A percentile compares a stretch with the other conserved stretches of the same genome.
These are phyloP conservation scores for Phoenix roebelenii DNA, from an alignment of 176 grass and related monocot species.

Conservation along the genomic window DNA sequence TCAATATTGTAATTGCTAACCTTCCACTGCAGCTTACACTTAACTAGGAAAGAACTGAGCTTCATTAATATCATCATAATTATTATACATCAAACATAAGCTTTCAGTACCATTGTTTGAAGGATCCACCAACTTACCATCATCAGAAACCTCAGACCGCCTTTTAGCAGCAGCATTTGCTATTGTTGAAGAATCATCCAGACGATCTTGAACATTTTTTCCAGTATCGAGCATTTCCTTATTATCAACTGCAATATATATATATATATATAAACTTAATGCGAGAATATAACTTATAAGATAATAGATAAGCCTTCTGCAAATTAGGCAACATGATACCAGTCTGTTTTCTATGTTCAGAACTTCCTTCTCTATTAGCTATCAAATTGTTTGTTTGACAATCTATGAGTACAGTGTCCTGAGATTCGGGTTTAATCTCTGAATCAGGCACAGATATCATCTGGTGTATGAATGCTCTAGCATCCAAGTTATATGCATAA, in stretches of 20 bases:
- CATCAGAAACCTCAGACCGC: slow-evolving; percentile 34
- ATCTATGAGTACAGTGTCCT: slow-evolving; percentile 9
- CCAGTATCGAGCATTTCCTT: slow-evolving; percentile 29
- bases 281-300: no score
- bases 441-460: slow-evolving; percentile 37
- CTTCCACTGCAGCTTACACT: no score
- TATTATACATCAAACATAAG: no score
- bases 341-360: slow-evolving; percentile 24
- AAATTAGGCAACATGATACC: slow-evolving; percentile 22
- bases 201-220: slow-evolving; percentile 15
- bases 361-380: slow-evolving; percentile 25
- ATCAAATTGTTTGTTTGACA: slow-evolving; percentile 7
- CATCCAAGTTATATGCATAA: slow-evolving; percentile 76
- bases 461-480: slow-evolving; percentile 67
- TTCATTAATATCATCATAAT: no score
- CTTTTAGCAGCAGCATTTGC: slow-evolving; percentile 46
- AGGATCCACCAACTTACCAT: slow-evolving; percentile 37
- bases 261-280: not conserved
- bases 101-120: no score
- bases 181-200: slow-evolving; percentile 22
- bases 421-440: slow-evolving; percentile 27
- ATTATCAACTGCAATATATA: slow-evolving; percentile 2
- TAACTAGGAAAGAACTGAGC: no score
- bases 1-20: no score
- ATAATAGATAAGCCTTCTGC: slow-evolving; percentile 8